Conservation (phyloP, 2,329 filamentous ascomycete genomes). For the Chalaropsis ovoidea region DNA sequence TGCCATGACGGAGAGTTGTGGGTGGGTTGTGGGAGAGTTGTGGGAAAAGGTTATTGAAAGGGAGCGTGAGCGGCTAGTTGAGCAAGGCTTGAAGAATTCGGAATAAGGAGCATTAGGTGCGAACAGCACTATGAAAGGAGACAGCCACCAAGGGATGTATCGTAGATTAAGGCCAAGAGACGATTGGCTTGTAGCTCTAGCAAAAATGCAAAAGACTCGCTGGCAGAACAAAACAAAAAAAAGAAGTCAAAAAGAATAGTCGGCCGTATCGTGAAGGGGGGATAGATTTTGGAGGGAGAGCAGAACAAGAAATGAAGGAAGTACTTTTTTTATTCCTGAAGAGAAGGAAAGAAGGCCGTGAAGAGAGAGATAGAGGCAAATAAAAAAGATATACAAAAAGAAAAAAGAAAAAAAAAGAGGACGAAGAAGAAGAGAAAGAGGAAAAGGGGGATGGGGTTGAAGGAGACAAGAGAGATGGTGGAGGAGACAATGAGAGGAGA, state of each 20-base stretch:
- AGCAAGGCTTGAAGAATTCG: background rate
- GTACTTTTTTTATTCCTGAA: background rate
- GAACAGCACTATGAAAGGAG: background rate
- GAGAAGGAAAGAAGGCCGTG: background rate
- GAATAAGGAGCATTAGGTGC: constrained; percentile 9
- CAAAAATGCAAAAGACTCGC: background rate
- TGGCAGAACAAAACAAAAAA: constrained; percentile 5
- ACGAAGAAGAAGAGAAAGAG: background rate
- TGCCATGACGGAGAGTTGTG: constrained; percentile 11
- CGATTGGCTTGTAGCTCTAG: background rate
- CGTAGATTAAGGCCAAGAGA: background rate
- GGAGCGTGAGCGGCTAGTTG: constrained; percentile 3
- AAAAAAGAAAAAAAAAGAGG: constrained; percentile 7
- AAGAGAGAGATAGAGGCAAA: background rate
- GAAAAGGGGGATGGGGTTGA: background rate
- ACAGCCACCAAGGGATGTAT: constrained; percentile 3
- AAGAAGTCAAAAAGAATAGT: constrained; percentile 9
- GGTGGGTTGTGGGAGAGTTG: too few relatives aligned
- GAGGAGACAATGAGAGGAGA: background rate
- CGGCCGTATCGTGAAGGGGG: constrained; percentile 11
- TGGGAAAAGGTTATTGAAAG: background rate
- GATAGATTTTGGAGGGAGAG: background rate
- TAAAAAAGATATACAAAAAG: background rate
- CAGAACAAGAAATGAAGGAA: background rate
- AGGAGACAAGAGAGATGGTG: background rate